These are phyloP conservation scores for Cercospora nicotianae DNA, from an alignment of 2,329 filamentous ascomycete genomes.

Conservation along the genomic window DNA sequence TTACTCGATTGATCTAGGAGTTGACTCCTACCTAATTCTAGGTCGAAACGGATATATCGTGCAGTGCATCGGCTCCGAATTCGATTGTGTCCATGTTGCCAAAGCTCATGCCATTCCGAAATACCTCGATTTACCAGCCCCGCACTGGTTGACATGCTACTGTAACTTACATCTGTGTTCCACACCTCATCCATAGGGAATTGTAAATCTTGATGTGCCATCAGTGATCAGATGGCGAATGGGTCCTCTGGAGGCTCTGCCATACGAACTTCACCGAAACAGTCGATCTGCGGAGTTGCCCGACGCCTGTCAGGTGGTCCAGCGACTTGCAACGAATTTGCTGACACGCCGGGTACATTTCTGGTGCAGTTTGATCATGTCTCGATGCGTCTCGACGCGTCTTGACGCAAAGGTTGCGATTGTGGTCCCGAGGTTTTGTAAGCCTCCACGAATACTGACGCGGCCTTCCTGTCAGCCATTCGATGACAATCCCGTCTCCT, in stretches of 20 bases:
- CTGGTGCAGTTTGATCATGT: background rate
- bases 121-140: background rate
- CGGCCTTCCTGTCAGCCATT: background rate
- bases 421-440: background rate
- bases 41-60: background rate
- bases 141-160: background rate
- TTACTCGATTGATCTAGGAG: constrained; percentile 23
- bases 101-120: background rate
- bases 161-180: background rate
- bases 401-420: background rate
- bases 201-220: background rate
- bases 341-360: background rate
- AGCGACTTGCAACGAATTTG: background rate
- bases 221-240: background rate
- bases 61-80: background rate
- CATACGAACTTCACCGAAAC: background rate
- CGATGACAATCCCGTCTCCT: too few relatives aligned
- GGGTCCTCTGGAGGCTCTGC: background rate
- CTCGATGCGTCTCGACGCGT: background rate
- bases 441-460: background rate
- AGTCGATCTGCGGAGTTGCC: background rate
- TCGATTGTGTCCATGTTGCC: background rate
- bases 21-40: constrained; percentile 13
- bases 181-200: background rate
- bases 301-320: background rate